Evolutionary conservation across 169 alveolate genomes (phyloP).

Genomic region (Cystoisospora suis): DNA sequence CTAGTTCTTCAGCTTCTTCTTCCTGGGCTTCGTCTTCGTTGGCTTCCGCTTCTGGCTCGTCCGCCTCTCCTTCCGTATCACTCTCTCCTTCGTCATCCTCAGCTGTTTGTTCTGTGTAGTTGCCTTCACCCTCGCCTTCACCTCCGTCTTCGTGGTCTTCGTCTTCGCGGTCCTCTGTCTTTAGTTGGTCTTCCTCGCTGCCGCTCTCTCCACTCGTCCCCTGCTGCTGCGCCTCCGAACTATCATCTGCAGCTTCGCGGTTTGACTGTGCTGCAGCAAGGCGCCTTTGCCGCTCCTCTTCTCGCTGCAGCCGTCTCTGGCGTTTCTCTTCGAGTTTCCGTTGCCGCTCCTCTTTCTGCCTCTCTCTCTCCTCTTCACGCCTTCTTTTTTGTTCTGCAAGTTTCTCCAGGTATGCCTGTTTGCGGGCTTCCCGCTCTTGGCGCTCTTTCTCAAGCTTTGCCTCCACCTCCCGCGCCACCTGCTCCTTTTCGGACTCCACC

Average conservation of each 20-base stretch:
- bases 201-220: neutral
- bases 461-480: neutral
- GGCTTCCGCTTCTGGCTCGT: neutral
- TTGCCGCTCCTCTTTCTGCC: neutral
- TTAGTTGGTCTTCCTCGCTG: neutral
- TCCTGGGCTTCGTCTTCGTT: neutral
- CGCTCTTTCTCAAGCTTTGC: neutral
- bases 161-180: neutral
- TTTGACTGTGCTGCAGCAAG: neutral
- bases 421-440: neutral
- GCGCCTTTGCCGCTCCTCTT: constrained; percentile 8
- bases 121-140: neutral
- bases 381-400: neutral
- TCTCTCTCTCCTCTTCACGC: neutral
- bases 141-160: neutral
- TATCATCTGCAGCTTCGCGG: neutral
- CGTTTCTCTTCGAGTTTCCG: neutral
- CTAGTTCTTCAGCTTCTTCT: neutral
- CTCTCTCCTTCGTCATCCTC: neutral
- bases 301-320: neutral
- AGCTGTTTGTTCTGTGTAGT: neutral
- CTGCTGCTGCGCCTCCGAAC: neutral
- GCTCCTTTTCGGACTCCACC: neutral
- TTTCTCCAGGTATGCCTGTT: neutral
- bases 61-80: neutral